Base-by-base conservation (phyloP, 1,284 basidiomycete species). In the Naganishia albida region DNA sequence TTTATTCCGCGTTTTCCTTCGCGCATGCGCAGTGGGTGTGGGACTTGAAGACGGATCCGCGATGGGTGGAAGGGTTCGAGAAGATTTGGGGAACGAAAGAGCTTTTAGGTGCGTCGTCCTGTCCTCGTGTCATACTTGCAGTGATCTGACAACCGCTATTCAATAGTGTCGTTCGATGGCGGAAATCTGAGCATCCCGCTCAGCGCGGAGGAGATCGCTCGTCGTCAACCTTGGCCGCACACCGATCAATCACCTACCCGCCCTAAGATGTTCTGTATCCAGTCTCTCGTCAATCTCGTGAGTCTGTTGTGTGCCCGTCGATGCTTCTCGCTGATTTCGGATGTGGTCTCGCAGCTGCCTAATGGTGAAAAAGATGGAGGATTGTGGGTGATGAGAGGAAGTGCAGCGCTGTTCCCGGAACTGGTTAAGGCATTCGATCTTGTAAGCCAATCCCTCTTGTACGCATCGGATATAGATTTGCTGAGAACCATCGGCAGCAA, bases 321-420 rank as follows among this genome's bases (percentile, higher is more conserved):
- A 6, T 34, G 4, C 34, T 34, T 4, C 10, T 6, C 10, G 10
- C 34, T 34, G 34, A 12, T 26, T 1, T 18, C 25, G 7, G 20
- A 25, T 13, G 30, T 13, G 18, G 18, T 4, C 12, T 1, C 28
- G 2, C 39, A 65, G 63, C 43, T 62, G 46, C 73, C 73, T 18
- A 75, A 75, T 62, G 73, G 72, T 3, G 72, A 74, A 1, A 65
- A 74, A 12, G 76, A 78, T 54, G 76, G 76, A 8, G 76, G 75
- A 0, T 67, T 78, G 7, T 63, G 70, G 44, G 75, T 77, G 15
- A 70, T 76, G 69, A 74, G 72, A 59, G 74, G 75, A 8, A 71
- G 69, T 34, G 64, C 70, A 15, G 48, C 63, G 34, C 62, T 76
- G 30, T 69, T 72, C 51, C 64, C 69, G 18, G 62, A 63, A 30